Conservation (phyloP, 306 rosid genomes). For the Hippophae tibetana region DNA sequence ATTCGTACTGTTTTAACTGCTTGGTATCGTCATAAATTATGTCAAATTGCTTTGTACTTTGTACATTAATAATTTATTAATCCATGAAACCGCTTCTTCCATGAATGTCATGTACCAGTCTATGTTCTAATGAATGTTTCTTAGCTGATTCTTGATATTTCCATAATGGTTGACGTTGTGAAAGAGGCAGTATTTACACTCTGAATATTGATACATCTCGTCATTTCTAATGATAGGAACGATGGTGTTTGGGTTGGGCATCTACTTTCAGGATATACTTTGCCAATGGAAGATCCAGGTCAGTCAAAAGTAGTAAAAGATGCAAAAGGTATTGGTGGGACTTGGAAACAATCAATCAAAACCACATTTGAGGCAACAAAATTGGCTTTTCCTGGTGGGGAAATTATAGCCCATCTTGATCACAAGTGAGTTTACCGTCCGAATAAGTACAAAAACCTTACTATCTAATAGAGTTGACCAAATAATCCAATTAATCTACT, state of each 20-base stretch:
- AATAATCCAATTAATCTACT: no score
- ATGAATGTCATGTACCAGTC: no score
- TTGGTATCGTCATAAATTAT: no score
- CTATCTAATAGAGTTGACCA: background rate
- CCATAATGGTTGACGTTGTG: constrained; percentile 1
- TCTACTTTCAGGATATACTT: constrained; percentile 83
- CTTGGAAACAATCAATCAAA: constrained; percentile 75
- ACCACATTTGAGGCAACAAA: constrained; percentile 67
- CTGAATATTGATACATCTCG: background rate
- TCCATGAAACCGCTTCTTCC: no score
- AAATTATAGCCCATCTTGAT: constrained; percentile 89
- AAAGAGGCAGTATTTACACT: background rate
- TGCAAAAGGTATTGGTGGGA: constrained; percentile 57
- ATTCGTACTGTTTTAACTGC: no score
- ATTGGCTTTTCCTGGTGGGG: constrained; percentile 81
- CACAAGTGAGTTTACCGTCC: constrained; percentile 56
- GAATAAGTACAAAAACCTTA: background rate
- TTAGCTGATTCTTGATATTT: background rate
- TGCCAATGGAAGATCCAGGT: constrained; percentile 93
- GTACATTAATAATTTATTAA: no score
- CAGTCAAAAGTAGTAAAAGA: constrained; percentile 34
- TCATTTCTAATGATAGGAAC: constrained; percentile 43
- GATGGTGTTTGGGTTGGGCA: constrained; percentile 96
- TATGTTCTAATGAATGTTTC: no score
- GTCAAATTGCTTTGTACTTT: no score